phyloP scores from a whole-genome alignment of 1,284 basidiomycete species.

The Rhodotorula mucilaginosa region DNA sequence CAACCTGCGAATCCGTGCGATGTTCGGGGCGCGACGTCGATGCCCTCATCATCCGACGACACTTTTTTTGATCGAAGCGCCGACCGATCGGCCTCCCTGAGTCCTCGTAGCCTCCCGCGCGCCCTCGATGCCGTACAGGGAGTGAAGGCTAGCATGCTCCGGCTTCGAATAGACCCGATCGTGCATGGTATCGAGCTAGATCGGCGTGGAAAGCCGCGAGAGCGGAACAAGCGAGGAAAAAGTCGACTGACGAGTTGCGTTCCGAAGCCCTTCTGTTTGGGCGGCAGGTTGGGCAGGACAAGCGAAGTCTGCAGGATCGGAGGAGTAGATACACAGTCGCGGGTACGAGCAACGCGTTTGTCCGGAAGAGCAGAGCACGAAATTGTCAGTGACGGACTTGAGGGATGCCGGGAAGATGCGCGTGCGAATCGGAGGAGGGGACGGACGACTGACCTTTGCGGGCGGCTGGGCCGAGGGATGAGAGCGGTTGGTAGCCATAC shows the following conservation, averaged over 20 bases:
- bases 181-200: neutral
- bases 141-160: neutral
- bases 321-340: neutral
- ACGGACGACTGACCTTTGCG: neutral
- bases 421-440: neutral
- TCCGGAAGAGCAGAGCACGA: neutral
- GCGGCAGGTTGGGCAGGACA: conserved; percentile 37
- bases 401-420: neutral
- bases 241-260: neutral
- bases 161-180: neutral
- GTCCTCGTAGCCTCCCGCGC: neutral
- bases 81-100: neutral
- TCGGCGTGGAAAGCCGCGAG: neutral
- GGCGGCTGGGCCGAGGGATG: conserved; percentile 4
- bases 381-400: neutral
- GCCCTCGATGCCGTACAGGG: neutral
- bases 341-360: neutral
- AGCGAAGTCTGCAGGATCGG: conserved; percentile 9
- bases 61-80: too few relatives aligned
- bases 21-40: too few relatives aligned
- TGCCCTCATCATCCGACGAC: too few relatives aligned
- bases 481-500: neutral
- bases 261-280: conserved; percentile 44
- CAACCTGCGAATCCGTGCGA: too few relatives aligned
- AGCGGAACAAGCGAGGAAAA: neutral